Evolutionary conservation across 2,329 filamentous ascomycete genomes (phyloP).

Genomic region (Xylaria sp.): DNA sequence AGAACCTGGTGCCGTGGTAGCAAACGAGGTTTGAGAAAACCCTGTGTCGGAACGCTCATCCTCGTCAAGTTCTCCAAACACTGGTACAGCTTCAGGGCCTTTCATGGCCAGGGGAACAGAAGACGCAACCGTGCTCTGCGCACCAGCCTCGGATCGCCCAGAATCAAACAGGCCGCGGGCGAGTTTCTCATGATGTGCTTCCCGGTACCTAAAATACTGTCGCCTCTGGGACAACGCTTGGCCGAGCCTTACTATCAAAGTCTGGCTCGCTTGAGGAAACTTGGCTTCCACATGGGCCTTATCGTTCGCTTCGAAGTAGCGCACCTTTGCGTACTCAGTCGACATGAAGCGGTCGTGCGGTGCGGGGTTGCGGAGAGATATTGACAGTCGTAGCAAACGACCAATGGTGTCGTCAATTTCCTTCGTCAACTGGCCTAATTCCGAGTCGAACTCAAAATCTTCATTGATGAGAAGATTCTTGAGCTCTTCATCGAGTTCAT

Average conservation of each 20-base stretch:
- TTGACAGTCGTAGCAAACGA: constrained; percentile 52
- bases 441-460: constrained; percentile 33
- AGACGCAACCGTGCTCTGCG: constrained; percentile 40
- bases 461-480: constrained; percentile 16
- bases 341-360: constrained; percentile 50
- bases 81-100: not conserved
- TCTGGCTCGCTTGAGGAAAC: constrained; percentile 39
- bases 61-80: constrained; percentile 33
- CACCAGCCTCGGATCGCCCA: constrained; percentile 28
- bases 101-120: constrained; percentile 42
- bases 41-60: constrained; percentile 42
- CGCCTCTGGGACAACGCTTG: constrained; percentile 51
- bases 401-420: constrained; percentile 47
- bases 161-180: constrained; percentile 41
- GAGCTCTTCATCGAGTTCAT: constrained; percentile 30
- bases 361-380: constrained; percentile 53
- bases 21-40: constrained; percentile 48
- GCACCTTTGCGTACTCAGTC: constrained; percentile 37
- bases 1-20: constrained; percentile 41
- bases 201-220: constrained; percentile 53
- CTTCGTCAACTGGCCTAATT: constrained; percentile 36
- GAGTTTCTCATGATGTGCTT: constrained; percentile 52
- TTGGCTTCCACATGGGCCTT: constrained; percentile 49
- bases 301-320: constrained; percentile 46
- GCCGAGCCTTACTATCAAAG: constrained; percentile 46